Percentiles rank a stretch among this genome's conserved stretches.
Evolutionary conservation across 139 green algal genomes (phyloP).

Genomic region (Micractinium conductrix): DNA sequence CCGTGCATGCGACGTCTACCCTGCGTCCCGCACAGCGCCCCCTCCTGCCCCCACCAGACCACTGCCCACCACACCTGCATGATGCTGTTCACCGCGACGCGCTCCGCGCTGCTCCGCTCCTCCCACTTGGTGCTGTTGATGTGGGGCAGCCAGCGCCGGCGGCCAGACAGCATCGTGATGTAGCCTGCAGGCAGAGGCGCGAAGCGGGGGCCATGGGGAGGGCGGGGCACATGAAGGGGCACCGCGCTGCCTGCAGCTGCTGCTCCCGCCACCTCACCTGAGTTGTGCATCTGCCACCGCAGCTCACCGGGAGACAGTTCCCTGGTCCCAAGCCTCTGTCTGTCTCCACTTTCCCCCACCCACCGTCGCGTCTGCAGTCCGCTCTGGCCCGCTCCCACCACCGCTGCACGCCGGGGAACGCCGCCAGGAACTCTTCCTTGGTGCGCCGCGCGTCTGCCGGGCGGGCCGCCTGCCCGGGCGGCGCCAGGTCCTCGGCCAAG

Average conservation of each 20-base stretch:
- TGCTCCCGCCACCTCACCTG: too few species aligned
- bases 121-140: slow-evolving; percentile 39
- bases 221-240: too few species aligned
- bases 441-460: too few species aligned
- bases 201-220: too few species aligned
- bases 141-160: slow-evolving; percentile 61
- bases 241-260: background rate
- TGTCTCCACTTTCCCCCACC: background rate
- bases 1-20: too few species aligned
- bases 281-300: too few species aligned
- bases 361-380: slow-evolving; percentile 38
- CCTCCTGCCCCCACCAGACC: too few species aligned
- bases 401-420: slow-evolving; percentile 45
- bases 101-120: slow-evolving; percentile 50
- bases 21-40: too few species aligned
- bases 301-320: too few species aligned
- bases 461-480: too few species aligned
- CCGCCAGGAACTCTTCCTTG: slow-evolving; percentile 41
- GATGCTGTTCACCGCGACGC: slow-evolving; percentile 76
- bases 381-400: slow-evolving; percentile 49
- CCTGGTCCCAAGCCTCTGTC: too few species aligned
- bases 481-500: too few species aligned
- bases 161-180: slow-evolving; percentile 61
- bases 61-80: slow-evolving; percentile 3
- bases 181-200: slow-evolving; percentile 28